phyloP scores from a whole-genome alignment of 768 basidiomycete species.

The Wakefieldia striispora region DNA sequence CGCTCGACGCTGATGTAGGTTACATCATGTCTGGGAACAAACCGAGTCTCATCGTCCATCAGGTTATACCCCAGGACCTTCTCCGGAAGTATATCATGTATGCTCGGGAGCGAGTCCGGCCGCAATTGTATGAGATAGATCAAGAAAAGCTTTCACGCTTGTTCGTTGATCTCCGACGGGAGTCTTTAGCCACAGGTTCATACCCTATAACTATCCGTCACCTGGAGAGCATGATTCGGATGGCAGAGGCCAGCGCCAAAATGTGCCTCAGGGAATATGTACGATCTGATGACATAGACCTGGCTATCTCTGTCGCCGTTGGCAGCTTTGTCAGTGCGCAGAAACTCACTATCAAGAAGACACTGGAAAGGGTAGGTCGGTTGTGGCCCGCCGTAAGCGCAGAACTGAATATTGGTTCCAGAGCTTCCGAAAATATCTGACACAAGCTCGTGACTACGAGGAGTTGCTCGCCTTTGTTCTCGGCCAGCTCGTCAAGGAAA shows the following conservation, averaged over 20 bases:
- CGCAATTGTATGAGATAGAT: constrained; percentile 93
- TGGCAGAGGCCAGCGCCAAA: constrained; percentile 98
- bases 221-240: constrained; percentile 98
- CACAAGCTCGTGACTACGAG: constrained; percentile 93
- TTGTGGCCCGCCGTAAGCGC: neutral
- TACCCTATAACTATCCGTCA: constrained; percentile 98
- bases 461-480: constrained; percentile 93
- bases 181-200: constrained; percentile 96
- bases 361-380: constrained; percentile 74
- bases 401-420: constrained; percentile 32
- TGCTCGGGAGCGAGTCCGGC: constrained; percentile 87
- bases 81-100: constrained; percentile 99
- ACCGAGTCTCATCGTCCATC: constrained; percentile 8
- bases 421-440: constrained; percentile 98
- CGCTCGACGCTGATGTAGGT: constrained; percentile 86
- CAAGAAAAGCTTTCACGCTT: constrained; percentile 93
- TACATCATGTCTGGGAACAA: neutral
- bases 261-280: constrained; percentile 98
- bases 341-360: constrained; percentile 98
- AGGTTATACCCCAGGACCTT: constrained; percentile 97
- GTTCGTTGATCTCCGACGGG: constrained; percentile 92
- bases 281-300: constrained; percentile 91
- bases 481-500: constrained; percentile 91
- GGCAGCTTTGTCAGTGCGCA: constrained; percentile 95
- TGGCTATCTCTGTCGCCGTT: constrained; percentile 94